Base-by-base conservation (phyloP, 2,329 filamentous ascomycete genomes). In the Dryadomyces quercivorus region DNA sequence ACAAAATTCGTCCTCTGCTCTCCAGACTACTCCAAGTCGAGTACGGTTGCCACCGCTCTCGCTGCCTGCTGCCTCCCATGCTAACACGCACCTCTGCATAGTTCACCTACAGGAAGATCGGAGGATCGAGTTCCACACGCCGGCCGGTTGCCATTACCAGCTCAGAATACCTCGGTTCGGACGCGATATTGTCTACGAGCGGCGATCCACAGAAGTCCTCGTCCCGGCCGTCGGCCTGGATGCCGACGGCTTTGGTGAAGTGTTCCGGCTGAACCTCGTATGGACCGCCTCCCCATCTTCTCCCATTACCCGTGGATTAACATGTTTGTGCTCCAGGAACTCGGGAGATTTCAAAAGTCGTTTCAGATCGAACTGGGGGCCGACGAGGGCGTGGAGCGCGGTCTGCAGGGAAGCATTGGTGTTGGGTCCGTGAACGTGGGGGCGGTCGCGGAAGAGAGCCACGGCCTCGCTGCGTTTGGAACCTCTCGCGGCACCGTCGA, bases 401-500 rank as follows among this genome's bases (percentile, higher is more conserved):
- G 90, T 2, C 69, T 96, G 31, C 92, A 97, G 66, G 92, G 92
- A 56, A 87, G 91, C 50, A 87, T 96, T 49, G 78, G 85, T 55
- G 85, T 88, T 0, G 90, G 91, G 15, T 85, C 86, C 51, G 90
- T 97, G 52, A 96, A 97, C 65, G 84, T 84, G 8, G 92, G 83
- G 13, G 85, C 91, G 3, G 81, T 95, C 57, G 93, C 93, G 3
- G 88, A 96, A 65, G 80, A 85, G 44, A 91, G 87, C 50, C 93
- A 98, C 67, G 93, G 93, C 55, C 75, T 98, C 5, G 77, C 91
- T 38, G 91, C 92, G 0, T 98, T 98, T 63, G 93, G 94, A 52
- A 98, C 93, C 1, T 91, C 89, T 2, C 74, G 93, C 55, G 92
- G 93, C n/a, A 95, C 92, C 1, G 88, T 97, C 26, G 93, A 98